Base-by-base conservation (phyloP, 2,329 filamentous ascomycete species). In the Fusarium xylarioides region DNA sequence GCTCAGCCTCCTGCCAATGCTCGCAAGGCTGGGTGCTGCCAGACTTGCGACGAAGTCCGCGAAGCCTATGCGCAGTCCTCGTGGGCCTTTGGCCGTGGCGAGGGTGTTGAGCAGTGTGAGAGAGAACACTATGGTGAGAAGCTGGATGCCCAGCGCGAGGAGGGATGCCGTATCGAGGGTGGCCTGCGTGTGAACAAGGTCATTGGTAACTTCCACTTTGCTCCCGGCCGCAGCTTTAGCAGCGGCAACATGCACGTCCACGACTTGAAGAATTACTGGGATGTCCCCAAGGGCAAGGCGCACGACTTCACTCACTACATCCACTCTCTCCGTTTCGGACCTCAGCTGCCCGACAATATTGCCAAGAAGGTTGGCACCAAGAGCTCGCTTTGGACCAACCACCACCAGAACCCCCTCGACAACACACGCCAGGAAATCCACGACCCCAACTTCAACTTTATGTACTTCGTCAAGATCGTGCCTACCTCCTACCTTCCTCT, bases 391-490 rank as follows among this genome's bases (percentile, higher is more conserved):
- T 97, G 94, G 94, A 94, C 93, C 16, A 95, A 94, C 82, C 93
- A 97, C 83, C 95, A 98, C 82, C 83, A 94, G 75, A 98, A 98
- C 83, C 96, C 96, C 9, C 90, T 99, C 9, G 97, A 99, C 79
- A 87, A 89, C 59, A 93, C 92, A 7, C 85, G 88, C 72, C 95
- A 98, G 85, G 84, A 87, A 58, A 97, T 94, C 5, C 85, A 89
- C 40, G 95, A 98, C 79, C 90, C 94, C 75, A 93, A 93, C 73
- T 98, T 89, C 87, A 99, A 98, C 86, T 99, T 92, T 83, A 97
- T 98, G 94, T 99, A 99, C 86, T 99, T 99, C 83, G 88, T 99
- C 83, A 99, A 99, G 87, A 96, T 99, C 64, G 96, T 99, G 37
- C 94, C 93, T 7, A 99, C 96, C 4, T 95, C 95, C 2, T 99